Conservation (phyloP, 768 basidiomycete genomes). For the Hypsizygus marmoreus region DNA sequence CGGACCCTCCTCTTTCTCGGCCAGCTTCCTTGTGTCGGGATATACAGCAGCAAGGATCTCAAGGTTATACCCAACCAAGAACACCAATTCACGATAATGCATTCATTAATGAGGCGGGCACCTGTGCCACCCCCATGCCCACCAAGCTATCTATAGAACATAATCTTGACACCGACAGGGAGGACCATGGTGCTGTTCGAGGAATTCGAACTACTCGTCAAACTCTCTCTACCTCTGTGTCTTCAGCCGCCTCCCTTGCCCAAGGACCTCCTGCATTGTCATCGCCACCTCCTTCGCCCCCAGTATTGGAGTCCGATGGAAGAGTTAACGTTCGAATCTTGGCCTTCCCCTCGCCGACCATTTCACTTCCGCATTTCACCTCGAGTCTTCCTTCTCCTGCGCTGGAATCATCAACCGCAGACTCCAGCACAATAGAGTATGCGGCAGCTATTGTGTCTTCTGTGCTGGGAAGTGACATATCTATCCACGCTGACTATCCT, state of each 20-base stretch:
- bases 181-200: no score
- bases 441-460: constrained; percentile 36
- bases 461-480: constrained; percentile 26
- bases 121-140: no score
- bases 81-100: constrained; percentile 10
- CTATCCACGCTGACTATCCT: constrained; percentile 11
- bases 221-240: no score
- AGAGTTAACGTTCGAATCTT: constrained; percentile 12
- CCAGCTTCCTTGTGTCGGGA: background rate
- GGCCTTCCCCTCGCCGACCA: constrained; percentile 15
- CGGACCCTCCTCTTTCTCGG: constrained; percentile 13
- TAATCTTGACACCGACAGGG: no score
- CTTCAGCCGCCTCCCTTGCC: constrained; percentile 6
- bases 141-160: no score
- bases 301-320: constrained; percentile 9
- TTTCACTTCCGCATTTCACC: constrained; percentile 21
- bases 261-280: background rate
- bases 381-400: constrained; percentile 12
- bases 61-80: no score
- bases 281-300: constrained; percentile 11
- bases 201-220: no score
- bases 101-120: no score
- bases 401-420: constrained; percentile 3
- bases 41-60: no score
- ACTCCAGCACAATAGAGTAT: constrained; percentile 32